A percentile compares a stretch with the other conserved stretches of the same genome.
phyloP scores from a whole-genome alignment of 1,284 basidiomycete genomes.

The Polyporus tsugae region DNA sequence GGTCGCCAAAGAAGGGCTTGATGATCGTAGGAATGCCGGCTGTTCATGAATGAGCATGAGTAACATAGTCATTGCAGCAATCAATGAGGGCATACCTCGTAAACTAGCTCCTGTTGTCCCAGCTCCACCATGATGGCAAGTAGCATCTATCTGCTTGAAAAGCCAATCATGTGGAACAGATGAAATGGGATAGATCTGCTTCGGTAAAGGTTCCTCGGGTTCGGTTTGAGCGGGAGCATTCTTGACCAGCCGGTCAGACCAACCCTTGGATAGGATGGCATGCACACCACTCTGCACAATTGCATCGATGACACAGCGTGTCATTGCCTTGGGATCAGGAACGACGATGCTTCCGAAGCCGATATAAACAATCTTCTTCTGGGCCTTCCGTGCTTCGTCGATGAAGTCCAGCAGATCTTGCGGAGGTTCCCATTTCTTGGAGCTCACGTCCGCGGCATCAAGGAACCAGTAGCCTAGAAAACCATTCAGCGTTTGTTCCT shows the following conservation, averaged over 20 bases:
- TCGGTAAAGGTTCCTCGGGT: constrained; percentile 74
- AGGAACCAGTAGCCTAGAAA: constrained; percentile 91
- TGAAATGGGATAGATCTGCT: constrained; percentile 83
- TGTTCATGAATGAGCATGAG: constrained; percentile 42
- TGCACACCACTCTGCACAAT: constrained; percentile 86
- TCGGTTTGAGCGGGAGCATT: constrained; percentile 62
- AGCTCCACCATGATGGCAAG: constrained; percentile 97
- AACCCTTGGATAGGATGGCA: constrained; percentile 96
- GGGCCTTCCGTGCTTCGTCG: constrained; percentile 70
- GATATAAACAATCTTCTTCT: constrained; percentile 96
- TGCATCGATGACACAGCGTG: constrained; percentile 89
- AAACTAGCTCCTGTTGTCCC: constrained; percentile 96
- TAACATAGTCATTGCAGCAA: background rate
- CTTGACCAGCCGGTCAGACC: constrained; percentile 91
- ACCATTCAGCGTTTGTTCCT: background rate
- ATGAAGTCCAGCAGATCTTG: constrained; percentile 85
- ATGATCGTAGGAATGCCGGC: constrained; percentile 96
- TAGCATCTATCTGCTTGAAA: constrained; percentile 92
- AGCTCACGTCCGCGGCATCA: constrained; percentile 87
- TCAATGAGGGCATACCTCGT: constrained; percentile 61
- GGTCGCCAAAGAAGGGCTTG: constrained; percentile 97
- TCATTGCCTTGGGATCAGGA: constrained; percentile 92
- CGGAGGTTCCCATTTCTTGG: constrained; percentile 90
- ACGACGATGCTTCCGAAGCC: constrained; percentile 99
- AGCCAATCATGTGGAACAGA: constrained; percentile 98